A percentile compares a stretch with the other conserved stretches of the same genome.
Conservation (phyloP, 1,284 basidiomycete genomes). For the Melanopsichium pennsylvanicum region DNA sequence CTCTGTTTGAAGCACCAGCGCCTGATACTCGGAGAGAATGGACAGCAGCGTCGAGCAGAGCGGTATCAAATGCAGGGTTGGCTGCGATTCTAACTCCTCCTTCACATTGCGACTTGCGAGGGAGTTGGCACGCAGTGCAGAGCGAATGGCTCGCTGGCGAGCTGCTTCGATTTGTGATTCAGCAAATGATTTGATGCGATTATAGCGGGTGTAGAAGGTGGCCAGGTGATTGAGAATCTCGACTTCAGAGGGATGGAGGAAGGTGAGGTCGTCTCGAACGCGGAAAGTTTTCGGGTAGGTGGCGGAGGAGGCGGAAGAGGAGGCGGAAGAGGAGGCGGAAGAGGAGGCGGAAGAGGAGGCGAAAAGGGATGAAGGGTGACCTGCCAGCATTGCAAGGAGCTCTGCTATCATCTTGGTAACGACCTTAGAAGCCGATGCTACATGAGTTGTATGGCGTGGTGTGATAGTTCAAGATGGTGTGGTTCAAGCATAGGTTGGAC, state of each 20-base stretch:
- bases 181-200: slow-evolving; percentile 38
- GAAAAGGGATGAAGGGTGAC: slow-evolving; percentile 47
- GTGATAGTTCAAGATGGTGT: slow-evolving; percentile 1
- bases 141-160: slow-evolving; percentile 31
- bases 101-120: slow-evolving; percentile 15
- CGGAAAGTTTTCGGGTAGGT: slow-evolving; percentile 6
- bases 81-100: slow-evolving; percentile 24
- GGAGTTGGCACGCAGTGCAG: slow-evolving; percentile 34
- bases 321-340: slow-evolving; percentile 2
- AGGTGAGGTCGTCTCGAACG: slow-evolving; percentile 31
- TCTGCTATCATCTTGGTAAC: slow-evolving; percentile 39
- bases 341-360: slow-evolving; percentile 26
- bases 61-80: slow-evolving; percentile 44
- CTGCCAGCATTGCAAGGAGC: slow-evolving; percentile 44
- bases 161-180: slow-evolving; percentile 35
- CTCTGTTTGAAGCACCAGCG: slow-evolving; percentile 38
- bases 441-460: not conserved
- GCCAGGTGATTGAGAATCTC: slow-evolving; percentile 42
- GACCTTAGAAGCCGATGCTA: not conserved
- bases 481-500: not conserved
- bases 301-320: slow-evolving; percentile 12
- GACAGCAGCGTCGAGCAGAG: slow-evolving; percentile 44
- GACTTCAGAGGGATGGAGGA: slow-evolving; percentile 41
- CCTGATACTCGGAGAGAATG: slow-evolving; percentile 37
- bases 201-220: slow-evolving; percentile 36